A percentile compares a stretch with the other conserved stretches of the same genome.
Conservation (phyloP, 345 rosid genomes). For the Brassica juncea region DNA sequence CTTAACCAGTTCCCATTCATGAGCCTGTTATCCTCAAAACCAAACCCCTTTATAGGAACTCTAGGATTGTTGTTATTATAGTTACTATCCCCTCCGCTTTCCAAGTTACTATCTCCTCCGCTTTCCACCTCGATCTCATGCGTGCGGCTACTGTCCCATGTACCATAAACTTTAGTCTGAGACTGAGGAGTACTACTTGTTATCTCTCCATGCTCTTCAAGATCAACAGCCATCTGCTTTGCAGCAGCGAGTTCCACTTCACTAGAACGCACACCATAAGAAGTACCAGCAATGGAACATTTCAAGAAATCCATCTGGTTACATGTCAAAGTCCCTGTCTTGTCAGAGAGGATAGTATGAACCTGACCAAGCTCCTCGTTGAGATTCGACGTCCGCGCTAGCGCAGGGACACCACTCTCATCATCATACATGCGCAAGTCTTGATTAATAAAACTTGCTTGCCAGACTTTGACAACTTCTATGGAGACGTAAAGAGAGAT, state of each 20-base stretch:
- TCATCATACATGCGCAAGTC: constrained; percentile 88
- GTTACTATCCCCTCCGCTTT: constrained; percentile 51
- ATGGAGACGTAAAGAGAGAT: constrained; percentile 96
- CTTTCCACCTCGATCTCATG: constrained; percentile 77
- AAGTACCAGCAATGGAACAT: constrained; percentile 88
- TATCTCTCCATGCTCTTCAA: constrained; percentile 59
- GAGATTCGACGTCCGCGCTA: constrained; percentile 91
- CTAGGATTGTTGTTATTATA: constrained; percentile 47
- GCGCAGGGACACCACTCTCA: constrained; percentile 79
- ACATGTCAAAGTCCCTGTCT: constrained; percentile 98
- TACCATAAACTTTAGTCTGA: constrained; percentile 35
- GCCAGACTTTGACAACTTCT: constrained; percentile 95
- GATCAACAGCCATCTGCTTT: constrained; percentile 80
- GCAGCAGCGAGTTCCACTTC: constrained; percentile 95
- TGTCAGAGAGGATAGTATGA: constrained; percentile 94
- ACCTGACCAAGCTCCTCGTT: constrained; percentile 99
- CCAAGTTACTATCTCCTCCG: constrained; percentile 58
- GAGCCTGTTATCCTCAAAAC: constrained; percentile 80
- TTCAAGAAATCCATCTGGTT: constrained; percentile 98
- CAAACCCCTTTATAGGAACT: constrained; percentile 69
- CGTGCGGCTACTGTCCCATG: constrained; percentile 48
- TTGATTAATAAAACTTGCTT: constrained; percentile 89
- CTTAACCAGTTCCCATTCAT: constrained; percentile 82
- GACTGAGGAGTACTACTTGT: constrained; percentile 39
- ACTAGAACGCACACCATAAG: constrained; percentile 69